Conservation (phyloP, 345 rosid species). For the Lumnitzera littorea region DNA sequence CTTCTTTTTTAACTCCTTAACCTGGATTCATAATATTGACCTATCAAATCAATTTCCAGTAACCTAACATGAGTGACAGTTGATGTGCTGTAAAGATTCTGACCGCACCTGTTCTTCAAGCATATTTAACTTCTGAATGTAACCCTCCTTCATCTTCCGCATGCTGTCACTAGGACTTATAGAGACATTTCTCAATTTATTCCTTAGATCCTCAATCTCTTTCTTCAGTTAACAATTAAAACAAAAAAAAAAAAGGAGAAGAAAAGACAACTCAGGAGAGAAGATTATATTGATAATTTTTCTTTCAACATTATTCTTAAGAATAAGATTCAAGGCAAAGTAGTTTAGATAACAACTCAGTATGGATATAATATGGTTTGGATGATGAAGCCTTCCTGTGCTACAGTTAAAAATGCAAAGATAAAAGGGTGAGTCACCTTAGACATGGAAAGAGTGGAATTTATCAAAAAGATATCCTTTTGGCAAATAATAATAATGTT, state of each 20-base stretch:
- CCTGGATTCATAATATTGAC: conserved; percentile 26
- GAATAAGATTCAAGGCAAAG: too few relatives aligned
- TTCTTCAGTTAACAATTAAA: conserved; percentile 32
- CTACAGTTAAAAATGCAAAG: too few relatives aligned
- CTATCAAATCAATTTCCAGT: neutral
- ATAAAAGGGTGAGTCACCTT: too few relatives aligned
- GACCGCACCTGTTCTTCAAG: conserved; percentile 47
- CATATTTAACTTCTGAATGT: conserved; percentile 47
- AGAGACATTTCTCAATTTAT: conserved; percentile 35
- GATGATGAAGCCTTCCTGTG: too few relatives aligned
- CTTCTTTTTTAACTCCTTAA: conserved; percentile 57
- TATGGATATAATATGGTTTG: too few relatives aligned
- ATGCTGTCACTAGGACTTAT: conserved; percentile 37
- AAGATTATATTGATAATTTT: neutral
- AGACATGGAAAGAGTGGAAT: too few relatives aligned
- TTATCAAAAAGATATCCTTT: too few relatives aligned
- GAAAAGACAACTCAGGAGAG: neutral
- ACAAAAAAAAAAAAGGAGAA: neutral
- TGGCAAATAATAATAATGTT: too few relatives aligned
- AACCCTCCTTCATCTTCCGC: conserved; percentile 36
- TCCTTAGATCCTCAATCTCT: conserved; percentile 55
- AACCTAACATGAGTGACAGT: too few relatives aligned
- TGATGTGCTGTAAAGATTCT: neutral
- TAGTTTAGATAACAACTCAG: too few relatives aligned
- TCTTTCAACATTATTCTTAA: too few relatives aligned